Base-by-base conservation (phyloP, 2,329 filamentous ascomycete genomes). In the Pseudocercospora ulei region DNA sequence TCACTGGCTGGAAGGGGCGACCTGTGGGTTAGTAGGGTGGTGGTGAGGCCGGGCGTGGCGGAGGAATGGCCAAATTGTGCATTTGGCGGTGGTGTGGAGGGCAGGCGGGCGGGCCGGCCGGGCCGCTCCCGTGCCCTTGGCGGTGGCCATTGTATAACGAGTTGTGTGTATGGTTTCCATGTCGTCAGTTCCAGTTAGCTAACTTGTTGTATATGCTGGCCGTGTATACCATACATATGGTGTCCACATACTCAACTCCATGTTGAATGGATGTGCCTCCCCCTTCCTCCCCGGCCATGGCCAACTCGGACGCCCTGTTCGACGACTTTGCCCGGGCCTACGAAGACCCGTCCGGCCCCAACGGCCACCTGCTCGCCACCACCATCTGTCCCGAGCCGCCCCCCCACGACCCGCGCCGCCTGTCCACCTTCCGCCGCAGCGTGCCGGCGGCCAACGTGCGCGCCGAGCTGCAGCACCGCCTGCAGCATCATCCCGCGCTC, bases 311-410 rank as follows among this genome's bases (percentile, higher is more conserved):
- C 56, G 65, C 70, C 36, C 66, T 90, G 35, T 81, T 92, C 54
- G 65, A 69, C 26, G 76, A 82, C 43, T 93, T 94, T 59, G 75
- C 73, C 39, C 65, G 73, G 41, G 83, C 83, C 24, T 73, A 86
- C 55, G 62, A 67, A 31, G 62, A 65, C 18, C 69, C 71, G 40
- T 75, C 82, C 56, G 86, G 86, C 41, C 27, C 30, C 7, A 75
- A 82, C 57, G 86, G 86, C 44, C 80, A 81, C 53, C 69, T 70
- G 33, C 72, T 96, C 23, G 80, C 86, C 12, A 72, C 75, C 43
- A 82, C 82, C 6, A 67, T 96, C 42, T 80, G 75, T 8, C 87
- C 88, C 22, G 69, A 80, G 42, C 62, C 80, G 33, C 73, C 80
- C 3, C 53, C 68, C 18, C 63, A 72, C 30, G 68, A 84, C 42